phyloP scores from a whole-genome alignment of 169 alveolate genomes.

The Plasmodium sp. region DNA sequence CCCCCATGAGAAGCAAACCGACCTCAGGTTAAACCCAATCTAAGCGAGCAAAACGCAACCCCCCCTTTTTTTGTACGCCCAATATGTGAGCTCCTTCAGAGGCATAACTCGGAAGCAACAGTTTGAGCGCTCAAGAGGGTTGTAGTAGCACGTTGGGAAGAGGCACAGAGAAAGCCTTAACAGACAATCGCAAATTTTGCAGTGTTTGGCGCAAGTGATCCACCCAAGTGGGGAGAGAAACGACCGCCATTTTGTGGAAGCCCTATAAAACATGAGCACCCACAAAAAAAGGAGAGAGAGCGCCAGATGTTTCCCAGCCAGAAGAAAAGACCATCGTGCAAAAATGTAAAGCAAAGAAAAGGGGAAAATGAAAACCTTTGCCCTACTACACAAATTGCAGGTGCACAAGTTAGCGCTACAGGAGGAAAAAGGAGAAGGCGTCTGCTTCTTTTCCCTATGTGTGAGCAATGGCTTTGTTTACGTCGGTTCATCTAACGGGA shows the following conservation, averaged over 20 bases:
- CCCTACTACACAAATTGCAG: conserved; percentile 37
- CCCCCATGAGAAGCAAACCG: neutral
- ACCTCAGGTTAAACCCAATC: neutral
- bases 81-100: neutral
- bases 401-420: neutral
- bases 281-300: neutral
- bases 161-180: neutral
- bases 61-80: neutral
- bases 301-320: neutral
- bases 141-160: neutral
- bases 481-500: conserved; percentile 57
- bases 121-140: neutral
- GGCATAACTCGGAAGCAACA: neutral
- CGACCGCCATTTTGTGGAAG: neutral
- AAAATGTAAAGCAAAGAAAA: neutral
- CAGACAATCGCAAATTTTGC: neutral
- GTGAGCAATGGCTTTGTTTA: conserved; percentile 16
- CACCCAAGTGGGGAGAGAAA: neutral
- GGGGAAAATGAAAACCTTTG: conserved; percentile 66
- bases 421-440: neutral
- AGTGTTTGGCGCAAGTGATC: neutral
- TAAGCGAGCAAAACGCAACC: neutral
- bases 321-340: neutral
- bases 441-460: conserved; percentile 20
- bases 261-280: neutral